phyloP scores from a whole-genome alignment of 2,329 filamentous ascomycete species.

The Cladosporium sp. region DNA sequence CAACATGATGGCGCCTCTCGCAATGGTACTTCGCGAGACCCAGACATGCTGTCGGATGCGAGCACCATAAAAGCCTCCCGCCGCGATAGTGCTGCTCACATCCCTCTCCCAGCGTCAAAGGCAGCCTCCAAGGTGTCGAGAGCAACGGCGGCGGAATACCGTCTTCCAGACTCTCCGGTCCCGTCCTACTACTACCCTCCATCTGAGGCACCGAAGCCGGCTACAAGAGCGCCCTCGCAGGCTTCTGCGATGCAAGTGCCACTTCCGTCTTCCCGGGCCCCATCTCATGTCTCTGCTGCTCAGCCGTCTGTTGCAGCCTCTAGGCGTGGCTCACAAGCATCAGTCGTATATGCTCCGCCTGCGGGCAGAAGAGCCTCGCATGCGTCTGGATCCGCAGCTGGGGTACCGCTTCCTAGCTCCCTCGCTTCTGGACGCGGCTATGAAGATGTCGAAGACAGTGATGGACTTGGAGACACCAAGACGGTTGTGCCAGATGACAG shows the following conservation, averaged over 20 bases:
- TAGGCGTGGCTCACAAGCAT: not conserved
- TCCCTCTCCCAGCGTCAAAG: slow-evolving; percentile 21
- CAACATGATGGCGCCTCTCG: slow-evolving; percentile 8
- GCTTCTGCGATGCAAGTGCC: slow-evolving; percentile 17
- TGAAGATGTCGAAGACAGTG: slow-evolving; percentile 26
- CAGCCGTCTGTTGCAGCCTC: slow-evolving; percentile 1
- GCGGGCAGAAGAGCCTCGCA: not conserved
- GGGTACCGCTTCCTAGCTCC: slow-evolving; percentile 19
- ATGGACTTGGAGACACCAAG: slow-evolving; percentile 39
- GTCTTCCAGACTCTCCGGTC: slow-evolving; percentile 4
- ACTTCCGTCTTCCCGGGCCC: slow-evolving; percentile 13
- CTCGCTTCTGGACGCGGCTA: slow-evolving; percentile 10
- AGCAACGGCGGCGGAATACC: slow-evolving; percentile 3
- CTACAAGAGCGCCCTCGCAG: slow-evolving; percentile 10
- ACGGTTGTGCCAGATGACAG: slow-evolving; percentile 47
- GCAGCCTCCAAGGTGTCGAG: slow-evolving; percentile 6
- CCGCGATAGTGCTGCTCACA: slow-evolving; percentile 23
- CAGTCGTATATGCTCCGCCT: not conserved
- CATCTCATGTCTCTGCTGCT: slow-evolving; percentile 16
- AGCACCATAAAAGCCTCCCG: slow-evolving; percentile 27
- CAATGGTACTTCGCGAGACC: slow-evolving; percentile 17
- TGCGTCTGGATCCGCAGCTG: slow-evolving; percentile 3
- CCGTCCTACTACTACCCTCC: slow-evolving; percentile 5
- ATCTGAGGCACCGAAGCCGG: not conserved
- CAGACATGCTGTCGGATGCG: slow-evolving; percentile 21